Evolutionary conservation across 2,329 filamentous ascomycete genomes (phyloP), one percentile per base, ranked within the genome.

Genomic region (Dothistroma pini): DNA sequence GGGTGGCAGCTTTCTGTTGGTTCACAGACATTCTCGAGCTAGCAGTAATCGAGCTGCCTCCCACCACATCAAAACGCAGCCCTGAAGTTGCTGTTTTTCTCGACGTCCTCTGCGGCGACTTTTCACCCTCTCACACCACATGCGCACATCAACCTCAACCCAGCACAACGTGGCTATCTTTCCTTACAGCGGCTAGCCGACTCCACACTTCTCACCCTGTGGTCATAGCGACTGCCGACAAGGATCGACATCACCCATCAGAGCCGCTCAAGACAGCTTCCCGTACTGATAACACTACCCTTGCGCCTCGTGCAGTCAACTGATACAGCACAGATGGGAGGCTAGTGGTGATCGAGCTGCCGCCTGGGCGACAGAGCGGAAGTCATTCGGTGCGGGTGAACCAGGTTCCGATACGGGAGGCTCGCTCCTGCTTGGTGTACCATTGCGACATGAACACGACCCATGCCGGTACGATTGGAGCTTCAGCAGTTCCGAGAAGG

Each of bases 371-470:
- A 38, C 34, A 38, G 10, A 38, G 9, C 10, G 14, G 9, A 38
- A 38, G 34, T 38, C 41, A n/a, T 19, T 44, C 4, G 41, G 8
- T n/a, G 41, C 41, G 4, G 4, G 78, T 81, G 74, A 89, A 89
- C 87, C 87, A 90, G 59, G 89, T 83, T 9, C 82, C 83, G 1
- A 83, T 84, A 8, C 87, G 77, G 0, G 79, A 77, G 1, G 83
- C 85, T 75, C 89, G 87, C 70, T 90, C 87, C 59, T 80, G 79
- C 71, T 86, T 86, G 0, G 88, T 89, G 68, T 89, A 90, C 87
- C 87, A 90, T 75, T 89, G 85, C 3, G 80, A 84, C 1, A 86
- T 89, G 66, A 90, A 81, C 1, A 90, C 77, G 0, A 85, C 83
- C 66, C 89, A 89, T 0, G 86, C 86, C 0, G 87, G 87, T 0